These are phyloP conservation scores for Malassezia sympodialis DNA, from an alignment of 1,284 basidiomycete species.

Conservation along the genomic window DNA sequence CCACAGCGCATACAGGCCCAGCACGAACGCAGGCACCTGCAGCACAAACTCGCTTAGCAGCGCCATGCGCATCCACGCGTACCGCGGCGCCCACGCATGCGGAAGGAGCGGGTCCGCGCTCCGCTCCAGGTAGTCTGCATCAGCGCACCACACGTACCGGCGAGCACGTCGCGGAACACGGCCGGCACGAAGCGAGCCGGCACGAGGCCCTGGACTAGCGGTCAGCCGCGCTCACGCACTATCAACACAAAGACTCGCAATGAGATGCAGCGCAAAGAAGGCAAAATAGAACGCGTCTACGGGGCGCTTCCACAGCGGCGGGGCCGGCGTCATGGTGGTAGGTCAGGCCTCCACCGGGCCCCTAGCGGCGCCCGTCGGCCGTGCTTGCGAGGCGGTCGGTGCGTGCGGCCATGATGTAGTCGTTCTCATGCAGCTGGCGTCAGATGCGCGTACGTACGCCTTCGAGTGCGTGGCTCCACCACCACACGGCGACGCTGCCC, in stretches of 20 bases:
- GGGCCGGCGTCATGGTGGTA: neutral
- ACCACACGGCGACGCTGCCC: slow-evolving; percentile 40
- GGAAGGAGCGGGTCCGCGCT: slow-evolving; percentile 18
- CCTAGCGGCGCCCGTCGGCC: slow-evolving; percentile 22
- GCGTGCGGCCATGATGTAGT: slow-evolving; percentile 45
- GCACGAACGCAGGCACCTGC: slow-evolving; percentile 18
- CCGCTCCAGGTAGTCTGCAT: slow-evolving; percentile 15
- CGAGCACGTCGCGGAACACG: slow-evolving; percentile 7
- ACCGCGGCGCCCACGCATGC: slow-evolving; percentile 11
- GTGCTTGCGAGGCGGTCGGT: slow-evolving; percentile 32
- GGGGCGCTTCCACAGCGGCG: slow-evolving; percentile 13
- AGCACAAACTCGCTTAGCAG: slow-evolving; percentile 18
- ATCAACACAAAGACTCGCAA: slow-evolving; percentile 17
- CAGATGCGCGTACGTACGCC: slow-evolving; percentile 27
- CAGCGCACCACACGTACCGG: neutral
- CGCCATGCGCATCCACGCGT: slow-evolving; percentile 19
- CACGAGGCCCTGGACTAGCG: slow-evolving; percentile 15
- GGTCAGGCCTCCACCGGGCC: neutral
- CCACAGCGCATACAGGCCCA: slow-evolving; percentile 16
- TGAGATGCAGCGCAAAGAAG: slow-evolving; percentile 17
- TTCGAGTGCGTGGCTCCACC: slow-evolving; percentile 45
- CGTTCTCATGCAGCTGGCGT: slow-evolving; percentile 39
- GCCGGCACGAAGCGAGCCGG: slow-evolving; percentile 11
- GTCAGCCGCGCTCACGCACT: slow-evolving; percentile 6
- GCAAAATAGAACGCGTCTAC: slow-evolving; percentile 15